A percentile compares a stretch with the other conserved stretches of the same genome.
phyloP scores from a whole-genome alignment of 106 monocot genomes.

The Posidonia australis region DNA sequence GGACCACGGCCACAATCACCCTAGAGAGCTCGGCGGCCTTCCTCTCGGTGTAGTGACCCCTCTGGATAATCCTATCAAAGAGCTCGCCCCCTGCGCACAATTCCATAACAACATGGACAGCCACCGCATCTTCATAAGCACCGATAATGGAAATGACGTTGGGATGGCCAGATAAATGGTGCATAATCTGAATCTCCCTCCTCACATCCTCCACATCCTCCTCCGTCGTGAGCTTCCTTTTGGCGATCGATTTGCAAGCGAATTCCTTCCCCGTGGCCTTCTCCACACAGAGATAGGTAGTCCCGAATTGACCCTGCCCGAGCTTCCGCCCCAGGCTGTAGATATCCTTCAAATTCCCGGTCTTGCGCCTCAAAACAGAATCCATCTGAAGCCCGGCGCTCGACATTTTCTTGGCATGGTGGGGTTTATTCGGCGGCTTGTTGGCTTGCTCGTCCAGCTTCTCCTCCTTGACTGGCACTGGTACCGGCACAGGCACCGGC shows the following conservation, averaged over 20 bases:
- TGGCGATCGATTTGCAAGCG: constrained; percentile 62
- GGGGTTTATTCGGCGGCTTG: neutral
- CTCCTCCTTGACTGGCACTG: neutral
- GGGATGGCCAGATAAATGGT: constrained; percentile 49
- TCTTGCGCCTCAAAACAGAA: constrained; percentile 37
- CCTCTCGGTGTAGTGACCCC: constrained; percentile 58
- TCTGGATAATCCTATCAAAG: constrained; percentile 54
- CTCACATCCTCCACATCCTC: constrained; percentile 71
- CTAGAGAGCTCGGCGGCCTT: constrained; percentile 59
- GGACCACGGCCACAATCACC: constrained; percentile 48
- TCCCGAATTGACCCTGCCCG: constrained; percentile 64
- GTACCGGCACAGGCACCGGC: neutral
- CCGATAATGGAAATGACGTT: constrained; percentile 51
- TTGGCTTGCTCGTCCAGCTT: neutral
- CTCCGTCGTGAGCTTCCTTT: constrained; percentile 44
- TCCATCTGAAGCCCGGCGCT: constrained; percentile 40
- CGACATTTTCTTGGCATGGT: constrained; percentile 14
- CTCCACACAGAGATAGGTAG: constrained; percentile 53
- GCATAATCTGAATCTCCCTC: constrained; percentile 75
- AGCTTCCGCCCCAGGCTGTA: constrained; percentile 56
- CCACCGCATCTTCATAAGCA: constrained; percentile 53
- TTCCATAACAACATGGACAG: constrained; percentile 60
- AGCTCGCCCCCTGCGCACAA: constrained; percentile 60
- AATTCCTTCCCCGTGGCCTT: constrained; percentile 39
- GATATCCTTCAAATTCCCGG: constrained; percentile 46